Base-by-base conservation (phyloP, 208 protist species). In the Crithidia brevicula region DNA sequence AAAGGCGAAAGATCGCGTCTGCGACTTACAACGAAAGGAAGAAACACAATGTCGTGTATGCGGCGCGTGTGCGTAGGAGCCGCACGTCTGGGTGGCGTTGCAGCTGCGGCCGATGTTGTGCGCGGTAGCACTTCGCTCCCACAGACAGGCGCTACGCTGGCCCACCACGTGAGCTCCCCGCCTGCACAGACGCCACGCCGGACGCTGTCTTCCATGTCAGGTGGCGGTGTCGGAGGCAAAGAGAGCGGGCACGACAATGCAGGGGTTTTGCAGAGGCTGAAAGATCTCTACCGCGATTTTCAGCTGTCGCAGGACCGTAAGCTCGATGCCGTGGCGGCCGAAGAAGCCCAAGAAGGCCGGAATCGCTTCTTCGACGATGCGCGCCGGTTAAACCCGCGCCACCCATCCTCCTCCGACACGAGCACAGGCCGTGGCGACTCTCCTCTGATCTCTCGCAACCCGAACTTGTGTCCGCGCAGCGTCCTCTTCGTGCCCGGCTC, bases 401-500 rank as follows among this genome's bases (percentile, higher is more conserved):
- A 28, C 11, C n/a, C 40, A 3, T 34, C 43, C 25, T n/a, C 43
- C 30, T 10, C 47, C 34, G 28, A 3, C 27, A 16, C 22, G 25
- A 5, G 1, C 10, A 22, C 13, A 4, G 33, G 23, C 36, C 36
- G 34, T 18, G 46, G 25, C 47, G 4, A 66, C 25, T 64, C 61
- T 1, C 56, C 43, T 13, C 81, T 66, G 16, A 90, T 92, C 64
- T 63, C 76, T 28, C 66, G 71, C 45, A 88, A 89, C 50, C 72
- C 73, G 15, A 45, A 45, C 28, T 57, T 81, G 31, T 93, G 87
- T 51, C 91, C 91, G 0, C 84, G 91, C 58, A 94, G 85, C 65
- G 88, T 91, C 3, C 85, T 96, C 34, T 83, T 92, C 47, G 74
- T 94, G 23, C 87, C 91, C 13, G 77, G 82, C 0, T 74, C 62